A percentile compares a stretch with the other conserved stretches of the same genome.
phyloP scores from a whole-genome alignment of 2,329 filamentous ascomycete species.

The Fusarium sulawesiense region DNA sequence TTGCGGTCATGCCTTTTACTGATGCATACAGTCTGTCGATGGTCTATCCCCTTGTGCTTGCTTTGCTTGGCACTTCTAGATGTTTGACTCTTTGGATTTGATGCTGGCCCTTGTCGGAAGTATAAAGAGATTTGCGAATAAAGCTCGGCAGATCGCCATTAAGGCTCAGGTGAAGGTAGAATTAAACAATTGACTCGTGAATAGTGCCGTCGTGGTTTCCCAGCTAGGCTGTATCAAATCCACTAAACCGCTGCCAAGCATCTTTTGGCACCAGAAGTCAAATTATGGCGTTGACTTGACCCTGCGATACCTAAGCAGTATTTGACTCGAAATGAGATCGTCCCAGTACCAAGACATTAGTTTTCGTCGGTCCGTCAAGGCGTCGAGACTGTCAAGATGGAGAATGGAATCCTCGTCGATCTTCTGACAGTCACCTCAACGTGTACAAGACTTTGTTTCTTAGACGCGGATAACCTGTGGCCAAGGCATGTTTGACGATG shows the following conservation, averaged over 20 bases:
- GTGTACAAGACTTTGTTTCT: conserved; percentile 35
- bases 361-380: conserved; percentile 2
- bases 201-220: conserved; percentile 20
- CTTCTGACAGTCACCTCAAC: conserved; percentile 26
- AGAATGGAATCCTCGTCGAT: conserved; percentile 31
- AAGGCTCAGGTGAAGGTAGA: conserved; percentile 36
- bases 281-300: conserved; percentile 27
- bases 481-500: conserved; percentile 23
- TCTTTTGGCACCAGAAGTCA: conserved; percentile 16
- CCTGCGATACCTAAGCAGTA: neutral
- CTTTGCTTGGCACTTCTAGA: conserved; percentile 22
- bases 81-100: conserved; percentile 2
- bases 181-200: conserved; percentile 22
- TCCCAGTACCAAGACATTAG: conserved; percentile 8
- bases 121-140: conserved; percentile 23
- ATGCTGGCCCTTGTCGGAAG: conserved; percentile 14
- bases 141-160: conserved; percentile 36
- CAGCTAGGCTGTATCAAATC: conserved; percentile 9
- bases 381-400: conserved; percentile 11
- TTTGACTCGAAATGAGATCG: conserved; percentile 2
- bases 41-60: neutral
- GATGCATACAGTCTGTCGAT: conserved; percentile 1
- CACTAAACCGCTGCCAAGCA: conserved; percentile 32
- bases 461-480: conserved; percentile 16
- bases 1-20: conserved; percentile 6